Conservation (phyloP, 768 basidiomycete genomes). For the Suillus cothurnatus region DNA sequence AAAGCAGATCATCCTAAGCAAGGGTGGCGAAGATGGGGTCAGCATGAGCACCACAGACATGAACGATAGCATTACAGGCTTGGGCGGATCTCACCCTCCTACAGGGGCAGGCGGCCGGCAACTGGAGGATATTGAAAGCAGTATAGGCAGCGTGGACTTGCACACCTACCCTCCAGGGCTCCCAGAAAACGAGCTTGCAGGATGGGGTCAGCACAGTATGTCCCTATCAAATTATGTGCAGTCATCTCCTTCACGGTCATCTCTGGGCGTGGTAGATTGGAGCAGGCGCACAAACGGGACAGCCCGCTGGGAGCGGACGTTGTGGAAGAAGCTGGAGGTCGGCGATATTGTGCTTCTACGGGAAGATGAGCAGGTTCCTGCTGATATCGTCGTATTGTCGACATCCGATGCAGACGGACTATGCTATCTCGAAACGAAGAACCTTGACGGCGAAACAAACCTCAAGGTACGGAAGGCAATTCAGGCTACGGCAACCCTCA, state of each 20-base stretch:
- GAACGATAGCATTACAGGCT: conserved; percentile 47
- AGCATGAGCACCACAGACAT: conserved; percentile 50
- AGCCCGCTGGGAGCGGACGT: conserved; percentile 89
- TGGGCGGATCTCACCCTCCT: conserved; percentile 17
- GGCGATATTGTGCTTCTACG: conserved; percentile 91
- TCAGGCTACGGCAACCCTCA: conserved; percentile 72
- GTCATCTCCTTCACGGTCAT: conserved; percentile 56
- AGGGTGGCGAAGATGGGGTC: conserved; percentile 33
- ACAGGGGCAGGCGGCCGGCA: conserved; percentile 49
- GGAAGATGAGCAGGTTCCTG: conserved; percentile 96
- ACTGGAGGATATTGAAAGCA: conserved; percentile 61
- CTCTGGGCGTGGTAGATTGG: conserved; percentile 82
- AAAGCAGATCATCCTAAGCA: conserved; percentile 63
- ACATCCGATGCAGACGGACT: conserved; percentile 90
- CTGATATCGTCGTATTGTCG: conserved; percentile 90
- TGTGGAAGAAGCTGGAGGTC: conserved; percentile 99
- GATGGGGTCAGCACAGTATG: conserved; percentile 39
- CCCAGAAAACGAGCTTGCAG: conserved; percentile 28
- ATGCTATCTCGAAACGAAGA: conserved; percentile 98
- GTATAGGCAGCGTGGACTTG: conserved; percentile 51
- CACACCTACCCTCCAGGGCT: conserved; percentile 64
- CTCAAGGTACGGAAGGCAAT: conserved; percentile 83
- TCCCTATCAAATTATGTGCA: conserved; percentile 54
- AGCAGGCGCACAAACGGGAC: conserved; percentile 64
- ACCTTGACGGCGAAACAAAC: conserved; percentile 97